phyloP scores from a whole-genome alignment of 208 protist species.

The Trypanosoma brucei region DNA sequence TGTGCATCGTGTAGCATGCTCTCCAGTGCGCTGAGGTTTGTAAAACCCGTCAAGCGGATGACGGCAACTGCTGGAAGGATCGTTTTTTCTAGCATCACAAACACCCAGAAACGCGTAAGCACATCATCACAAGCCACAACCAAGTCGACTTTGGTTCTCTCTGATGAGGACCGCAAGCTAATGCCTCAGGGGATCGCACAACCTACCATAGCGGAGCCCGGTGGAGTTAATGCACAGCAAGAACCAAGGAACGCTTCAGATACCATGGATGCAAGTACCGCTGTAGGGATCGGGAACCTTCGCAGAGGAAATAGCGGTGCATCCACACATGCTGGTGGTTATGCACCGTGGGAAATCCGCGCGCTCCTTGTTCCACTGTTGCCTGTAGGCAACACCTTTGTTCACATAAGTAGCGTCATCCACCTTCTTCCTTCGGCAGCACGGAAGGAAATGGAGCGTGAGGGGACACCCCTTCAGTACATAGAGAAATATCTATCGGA shows the following conservation, averaged over 20 bases:
- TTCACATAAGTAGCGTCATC: conserved; percentile 15
- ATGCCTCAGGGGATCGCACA: conserved; percentile 1
- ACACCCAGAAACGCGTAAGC: neutral
- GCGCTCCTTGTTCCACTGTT: conserved; percentile 43
- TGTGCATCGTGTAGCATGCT: too few species aligned
- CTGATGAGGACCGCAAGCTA: conserved; percentile 22
- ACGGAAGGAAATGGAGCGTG: conserved; percentile 29
- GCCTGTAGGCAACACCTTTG: conserved; percentile 18
- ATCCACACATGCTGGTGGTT: conserved; percentile 8
- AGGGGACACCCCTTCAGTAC: conserved; percentile 22
- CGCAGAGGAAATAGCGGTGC: too few species aligned
- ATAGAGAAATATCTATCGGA: conserved; percentile 22
- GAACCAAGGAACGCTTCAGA: too few species aligned
- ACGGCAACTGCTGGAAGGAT: neutral
- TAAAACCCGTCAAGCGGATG: too few species aligned
- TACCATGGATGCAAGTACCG: too few species aligned
- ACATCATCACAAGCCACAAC: neutral
- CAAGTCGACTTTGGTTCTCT: neutral
- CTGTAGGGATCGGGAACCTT: too few species aligned
- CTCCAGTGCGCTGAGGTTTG: too few species aligned
- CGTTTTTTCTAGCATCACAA: neutral
- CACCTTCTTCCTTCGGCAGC: conserved; percentile 20
- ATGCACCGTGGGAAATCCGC: conserved; percentile 55
- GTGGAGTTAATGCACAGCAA: neutral
- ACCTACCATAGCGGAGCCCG: neutral